These are phyloP conservation scores for Sugiyamaella marilandica DNA, from an alignment of 805 yeast species.

Conservation along the genomic window DNA sequence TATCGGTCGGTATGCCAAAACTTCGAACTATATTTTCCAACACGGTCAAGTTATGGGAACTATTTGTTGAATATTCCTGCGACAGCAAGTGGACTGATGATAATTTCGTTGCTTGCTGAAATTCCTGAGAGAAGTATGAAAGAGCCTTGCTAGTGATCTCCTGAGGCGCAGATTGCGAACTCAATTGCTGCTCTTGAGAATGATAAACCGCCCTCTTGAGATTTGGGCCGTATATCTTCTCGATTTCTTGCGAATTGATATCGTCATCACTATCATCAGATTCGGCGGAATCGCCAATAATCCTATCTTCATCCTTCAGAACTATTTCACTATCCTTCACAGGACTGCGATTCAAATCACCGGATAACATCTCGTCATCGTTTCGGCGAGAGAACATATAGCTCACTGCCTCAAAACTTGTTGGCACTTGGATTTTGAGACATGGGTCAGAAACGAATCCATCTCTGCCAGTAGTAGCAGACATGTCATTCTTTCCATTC, in stretches of 20 bases:
- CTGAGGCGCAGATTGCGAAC: no score
- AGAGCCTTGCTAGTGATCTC: neutral
- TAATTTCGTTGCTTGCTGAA: neutral
- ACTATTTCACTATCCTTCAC: no score
- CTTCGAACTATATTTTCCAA: constrained; percentile 5
- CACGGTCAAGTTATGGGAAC: constrained; percentile 13
- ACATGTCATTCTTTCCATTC: neutral
- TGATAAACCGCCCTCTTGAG: neutral
- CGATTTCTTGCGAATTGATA: neutral
- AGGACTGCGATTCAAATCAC: no score
- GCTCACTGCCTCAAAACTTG: constrained; percentile 17
- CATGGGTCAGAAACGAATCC: neutral
- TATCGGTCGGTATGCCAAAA: neutral
- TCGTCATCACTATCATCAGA: neutral
- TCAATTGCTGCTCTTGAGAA: neutral
- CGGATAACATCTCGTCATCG: no score
- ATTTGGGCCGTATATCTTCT: neutral
- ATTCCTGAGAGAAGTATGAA: constrained; percentile 9
- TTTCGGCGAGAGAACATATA: constrained; percentile 10
- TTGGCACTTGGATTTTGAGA: constrained; percentile 9
- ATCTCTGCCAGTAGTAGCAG: neutral
- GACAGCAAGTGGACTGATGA: constrained; percentile 2
- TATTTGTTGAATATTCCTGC: constrained; percentile 3
- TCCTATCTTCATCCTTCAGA: no score
- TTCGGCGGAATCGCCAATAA: neutral